Evolutionary conservation across 331 rosid genomes (phyloP), one percentile per base, ranked within the genome.

Genomic region (Phaseolus coccineus): DNA sequence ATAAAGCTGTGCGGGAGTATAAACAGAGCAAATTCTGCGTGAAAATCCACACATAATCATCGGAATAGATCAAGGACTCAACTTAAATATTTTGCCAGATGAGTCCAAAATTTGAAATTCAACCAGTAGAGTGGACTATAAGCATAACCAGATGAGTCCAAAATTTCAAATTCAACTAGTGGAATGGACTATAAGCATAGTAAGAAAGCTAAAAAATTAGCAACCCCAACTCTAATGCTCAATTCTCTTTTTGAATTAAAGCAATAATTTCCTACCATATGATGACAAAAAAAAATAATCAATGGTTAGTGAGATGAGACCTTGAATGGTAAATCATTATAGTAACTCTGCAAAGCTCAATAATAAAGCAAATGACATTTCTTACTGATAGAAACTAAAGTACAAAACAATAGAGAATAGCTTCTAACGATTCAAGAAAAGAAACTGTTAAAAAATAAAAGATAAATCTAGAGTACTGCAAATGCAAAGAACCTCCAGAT

Each of bases 301-400:
- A 59, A 57, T 52, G 42, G 3, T 58, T 62, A 19, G 30, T 8
- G 9, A 76, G 53, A 69, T 46, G 40, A 69, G 22, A 33, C 22
- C 39, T 56, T n/a, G 24, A 28, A 48, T 10, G 4, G 48, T 37
- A 64, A 63, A 63, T 44, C 47, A 3, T 15, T 59, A 30, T 9
- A 40, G 47, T 50, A 62, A 63, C 72, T 33, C 37, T 33, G 71
- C 19, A 68, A 42, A 53, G 76, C 67, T 22, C 56, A 46, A 74
- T 24, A 44, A 73, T 16, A 31, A 44, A 55, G 73, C 33, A 62
- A 57, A 73, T 64, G 30, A 56, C 7, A 5, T 66, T 62, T 66
- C 35, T 22, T 33, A 51, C 44, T 47, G 22, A 62, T 5, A 39
- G 8, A 76, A 76, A 75, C 80, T 59, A 47, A 61, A 28, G 6